A percentile compares a stretch with the other conserved stretches of the same genome.
phyloP scores from a whole-genome alignment of 2,329 filamentous ascomycete genomes.

The Xylariaceae sp. region DNA sequence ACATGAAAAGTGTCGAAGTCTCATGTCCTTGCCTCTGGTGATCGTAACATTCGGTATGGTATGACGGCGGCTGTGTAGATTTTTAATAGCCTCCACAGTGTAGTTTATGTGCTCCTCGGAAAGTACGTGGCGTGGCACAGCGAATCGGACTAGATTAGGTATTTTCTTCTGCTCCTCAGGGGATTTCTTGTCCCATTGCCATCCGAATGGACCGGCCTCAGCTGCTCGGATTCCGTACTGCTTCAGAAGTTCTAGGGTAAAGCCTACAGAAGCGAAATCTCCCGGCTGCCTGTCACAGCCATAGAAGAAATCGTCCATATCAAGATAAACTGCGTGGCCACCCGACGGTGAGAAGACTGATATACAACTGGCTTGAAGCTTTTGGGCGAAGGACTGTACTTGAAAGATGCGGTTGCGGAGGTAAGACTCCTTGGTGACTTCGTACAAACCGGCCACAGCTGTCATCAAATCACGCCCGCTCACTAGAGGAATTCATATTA shows the following conservation, averaged over 20 bases:
- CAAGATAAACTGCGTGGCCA: slow-evolving; percentile 33
- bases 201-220: slow-evolving; percentile 29
- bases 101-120: slow-evolving; percentile 32
- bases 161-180: slow-evolving; percentile 21
- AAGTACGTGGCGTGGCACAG: slow-evolving; percentile 30
- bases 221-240: slow-evolving; percentile 29
- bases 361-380: slow-evolving; percentile 19
- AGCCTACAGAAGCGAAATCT: slow-evolving; percentile 30
- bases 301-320: slow-evolving; percentile 34
- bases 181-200: slow-evolving; percentile 33
- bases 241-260: slow-evolving; percentile 29
- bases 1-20: slow-evolving; percentile 30
- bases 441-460: slow-evolving; percentile 27
- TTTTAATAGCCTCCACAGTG: slow-evolving; percentile 28
- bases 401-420: slow-evolving; percentile 26
- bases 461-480: slow-evolving; percentile 33
- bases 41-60: slow-evolving; percentile 30
- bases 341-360: slow-evolving; percentile 27
- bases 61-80: slow-evolving; percentile 27
- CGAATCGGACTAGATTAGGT: slow-evolving; percentile 33
- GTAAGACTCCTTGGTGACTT: slow-evolving; percentile 28
- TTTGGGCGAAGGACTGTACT: slow-evolving; percentile 27
- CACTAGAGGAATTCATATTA: slow-evolving; percentile 19
- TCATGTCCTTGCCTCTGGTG: slow-evolving; percentile 29
- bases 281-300: slow-evolving; percentile 27